Base-by-base conservation (phyloP, 345 rosid genomes). In the Erucastrum elatum region DNA sequence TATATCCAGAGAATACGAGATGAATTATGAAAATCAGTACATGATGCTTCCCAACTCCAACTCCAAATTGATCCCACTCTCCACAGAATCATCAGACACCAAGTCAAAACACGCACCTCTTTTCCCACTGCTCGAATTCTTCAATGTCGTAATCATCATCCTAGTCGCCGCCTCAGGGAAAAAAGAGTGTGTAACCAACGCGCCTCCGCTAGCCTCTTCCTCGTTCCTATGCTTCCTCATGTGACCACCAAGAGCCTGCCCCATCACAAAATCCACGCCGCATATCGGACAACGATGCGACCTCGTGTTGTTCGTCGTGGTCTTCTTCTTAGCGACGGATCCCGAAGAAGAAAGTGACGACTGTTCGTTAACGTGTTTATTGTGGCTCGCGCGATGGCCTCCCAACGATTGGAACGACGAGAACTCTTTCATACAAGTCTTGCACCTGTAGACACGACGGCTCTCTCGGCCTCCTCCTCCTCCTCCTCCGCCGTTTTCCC, bases 191-290 rank as follows among this genome's bases (percentile, higher is more conserved):
- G 84, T 80, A 68, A 70, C 82, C 80, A 66, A 73, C 3, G 8
- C 69, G 4, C 39, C 21, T 21, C 21, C 80, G 0, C 33, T 0
- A 5, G 11, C 41, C 72, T 9, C 64, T 53, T 70, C 66, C 2
- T 73, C 27, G 64, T 81, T 78, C 69, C 90, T 78, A 17, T 94
- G 98, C 72, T 85, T 84, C 70, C 97, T 93, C 84, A 88, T 91
- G 70, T 90, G 97, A 63, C 97, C 98, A 0, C 97, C 95, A 65
- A 93, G 79, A 8, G 98, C 97, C 81, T 93, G 97, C 30, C 98
- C 98, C 61, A 91, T 77, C 13, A 85, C 84, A 73, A 91, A 93
- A 31, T 88, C 90, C 62, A 78, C 84, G 1, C 84, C 80, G 77
- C 98, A 90, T 66, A 91, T 80, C 44, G 91, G 86, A 71, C 98